Percentiles rank a stretch among this genome's conserved stretches.
phyloP scores from a whole-genome alignment of 495 filamentous ascomycete species.

The Opeltia flavorubescens region DNA sequence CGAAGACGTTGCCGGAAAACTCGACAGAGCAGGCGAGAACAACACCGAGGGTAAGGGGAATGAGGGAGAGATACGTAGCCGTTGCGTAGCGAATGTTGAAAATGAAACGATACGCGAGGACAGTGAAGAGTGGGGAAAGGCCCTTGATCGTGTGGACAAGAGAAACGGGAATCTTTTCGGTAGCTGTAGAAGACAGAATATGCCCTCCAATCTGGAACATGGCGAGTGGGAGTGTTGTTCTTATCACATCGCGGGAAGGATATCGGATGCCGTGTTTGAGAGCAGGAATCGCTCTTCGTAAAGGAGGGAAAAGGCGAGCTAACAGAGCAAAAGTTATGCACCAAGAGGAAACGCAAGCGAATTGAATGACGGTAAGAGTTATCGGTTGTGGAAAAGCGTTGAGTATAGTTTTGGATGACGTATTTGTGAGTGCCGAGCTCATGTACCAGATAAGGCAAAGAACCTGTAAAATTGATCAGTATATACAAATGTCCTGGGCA shows the following conservation, averaged over 20 bases:
- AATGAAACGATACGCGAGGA: slow-evolving; percentile 79
- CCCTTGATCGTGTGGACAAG: slow-evolving; percentile 98
- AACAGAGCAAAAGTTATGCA: slow-evolving; percentile 68
- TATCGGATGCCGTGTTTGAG: slow-evolving; percentile 69
- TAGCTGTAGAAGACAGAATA: slow-evolving; percentile 84
- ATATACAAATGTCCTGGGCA: slow-evolving; percentile 5
- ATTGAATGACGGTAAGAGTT: slow-evolving; percentile 90
- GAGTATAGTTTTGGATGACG: slow-evolving; percentile 92
- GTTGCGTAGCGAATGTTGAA: slow-evolving; percentile 77
- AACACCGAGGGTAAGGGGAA: slow-evolving; percentile 84
- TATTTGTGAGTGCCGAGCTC: slow-evolving; percentile 90
- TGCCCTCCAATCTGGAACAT: slow-evolving; percentile 89
- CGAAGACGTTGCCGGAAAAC: slow-evolving; percentile 73
- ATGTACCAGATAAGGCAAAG: slow-evolving; percentile 86
- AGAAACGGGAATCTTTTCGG: slow-evolving; percentile 85
- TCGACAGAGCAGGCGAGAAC: slow-evolving; percentile 90
- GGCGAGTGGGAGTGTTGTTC: slow-evolving; percentile 76
- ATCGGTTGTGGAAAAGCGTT: slow-evolving; percentile 85
- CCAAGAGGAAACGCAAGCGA: slow-evolving; percentile 81
- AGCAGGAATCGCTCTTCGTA: slow-evolving; percentile 57
- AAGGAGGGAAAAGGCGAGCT: slow-evolving; percentile 48
- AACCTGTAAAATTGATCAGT: slow-evolving; percentile 32
- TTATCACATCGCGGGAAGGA: slow-evolving; percentile 71
- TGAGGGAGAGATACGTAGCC: slow-evolving; percentile 82
- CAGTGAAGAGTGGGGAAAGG: slow-evolving; percentile 92